phyloP scores from a whole-genome alignment of 2,329 filamentous ascomycete species.

The Venturia aucupariae region DNA sequence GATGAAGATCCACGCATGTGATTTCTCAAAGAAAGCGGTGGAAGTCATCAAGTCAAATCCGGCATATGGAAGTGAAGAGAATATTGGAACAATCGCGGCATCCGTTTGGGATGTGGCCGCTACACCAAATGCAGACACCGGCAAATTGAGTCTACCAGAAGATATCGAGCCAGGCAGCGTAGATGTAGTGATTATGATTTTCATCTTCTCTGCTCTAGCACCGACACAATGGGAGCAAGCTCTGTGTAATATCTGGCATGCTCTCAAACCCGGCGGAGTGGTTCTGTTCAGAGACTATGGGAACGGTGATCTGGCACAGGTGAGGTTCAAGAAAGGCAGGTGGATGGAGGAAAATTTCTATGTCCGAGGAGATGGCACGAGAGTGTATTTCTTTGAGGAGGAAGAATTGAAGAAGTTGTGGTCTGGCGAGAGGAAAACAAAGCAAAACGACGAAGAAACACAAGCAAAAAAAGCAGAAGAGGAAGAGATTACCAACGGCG shows the following conservation, averaged over 20 bases:
- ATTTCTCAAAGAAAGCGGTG: conserved; percentile 92
- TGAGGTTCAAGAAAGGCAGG: conserved; percentile 90
- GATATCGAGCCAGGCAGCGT: conserved; percentile 69
- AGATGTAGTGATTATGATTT: conserved; percentile 89
- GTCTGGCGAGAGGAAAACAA: conserved; percentile 40
- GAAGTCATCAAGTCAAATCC: conserved; percentile 80
- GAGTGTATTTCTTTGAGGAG: conserved; percentile 94
- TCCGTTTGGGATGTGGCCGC: conserved; percentile 87
- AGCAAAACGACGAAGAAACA: background rate
- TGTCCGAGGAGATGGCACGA: conserved; percentile 85
- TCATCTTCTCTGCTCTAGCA: conserved; percentile 89
- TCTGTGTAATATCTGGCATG: conserved; percentile 67
- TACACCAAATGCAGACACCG: conserved; percentile 35
- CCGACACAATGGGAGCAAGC: conserved; percentile 78
- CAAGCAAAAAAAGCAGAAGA: conserved; percentile 5
- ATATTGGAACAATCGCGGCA: conserved; percentile 52
- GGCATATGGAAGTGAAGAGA: conserved; percentile 54
- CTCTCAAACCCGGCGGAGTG: conserved; percentile 86
- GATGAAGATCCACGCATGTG: conserved; percentile 83
- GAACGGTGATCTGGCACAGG: conserved; percentile 87
- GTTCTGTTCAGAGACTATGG: conserved; percentile 97
- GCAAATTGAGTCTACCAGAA: conserved; percentile 53
- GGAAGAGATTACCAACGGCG: conserved; percentile 16
- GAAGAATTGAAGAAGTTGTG: conserved; percentile 76
- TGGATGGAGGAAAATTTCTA: conserved; percentile 98